phyloP scores from a whole-genome alignment of 2,329 filamentous ascomycete species.

The Tolypocladium album region DNA sequence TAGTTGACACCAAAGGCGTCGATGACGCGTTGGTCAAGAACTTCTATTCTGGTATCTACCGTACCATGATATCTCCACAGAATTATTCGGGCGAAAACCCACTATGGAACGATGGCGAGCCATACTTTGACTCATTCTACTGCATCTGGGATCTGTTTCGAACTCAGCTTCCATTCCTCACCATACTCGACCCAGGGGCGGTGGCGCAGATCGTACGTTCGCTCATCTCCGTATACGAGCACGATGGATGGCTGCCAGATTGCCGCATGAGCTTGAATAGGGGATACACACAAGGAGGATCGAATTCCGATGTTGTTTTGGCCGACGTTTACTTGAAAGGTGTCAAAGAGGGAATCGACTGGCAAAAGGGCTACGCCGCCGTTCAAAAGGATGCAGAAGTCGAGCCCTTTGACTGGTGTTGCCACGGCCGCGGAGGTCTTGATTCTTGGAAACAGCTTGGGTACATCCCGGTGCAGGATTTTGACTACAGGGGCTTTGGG shows the following conservation, averaged over 20 bases:
- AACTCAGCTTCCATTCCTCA: slow-evolving; percentile 58
- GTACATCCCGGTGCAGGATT: slow-evolving; percentile 62
- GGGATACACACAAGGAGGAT: slow-evolving; percentile 65
- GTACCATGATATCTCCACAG: slow-evolving; percentile 62
- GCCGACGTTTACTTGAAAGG: slow-evolving; percentile 60
- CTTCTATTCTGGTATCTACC: slow-evolving; percentile 64
- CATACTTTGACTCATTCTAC: slow-evolving; percentile 68
- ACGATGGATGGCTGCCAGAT: slow-evolving; percentile 63
- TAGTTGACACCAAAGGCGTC: slow-evolving; percentile 40
- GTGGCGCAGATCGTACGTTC: slow-evolving; percentile 59
- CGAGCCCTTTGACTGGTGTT: slow-evolving; percentile 59
- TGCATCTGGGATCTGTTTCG: slow-evolving; percentile 67
- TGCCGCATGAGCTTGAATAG: slow-evolving; percentile 68
- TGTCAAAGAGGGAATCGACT: slow-evolving; percentile 48
- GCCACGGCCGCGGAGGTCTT: slow-evolving; percentile 60
- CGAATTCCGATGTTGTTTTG: slow-evolving; percentile 60
- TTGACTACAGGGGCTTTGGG: slow-evolving; percentile 55
- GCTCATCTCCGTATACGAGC: slow-evolving; percentile 59
- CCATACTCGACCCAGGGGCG: slow-evolving; percentile 52
- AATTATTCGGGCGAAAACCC: slow-evolving; percentile 68
- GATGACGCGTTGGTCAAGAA: slow-evolving; percentile 44
- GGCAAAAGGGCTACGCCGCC: slow-evolving; percentile 58
- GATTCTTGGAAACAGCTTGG: slow-evolving; percentile 60
- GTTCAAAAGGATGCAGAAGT: slow-evolving; percentile 63
- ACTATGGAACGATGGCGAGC: slow-evolving; percentile 52